Base-by-base conservation (phyloP, 305 asterid genomes). In the Fraxinus baroniana region DNA sequence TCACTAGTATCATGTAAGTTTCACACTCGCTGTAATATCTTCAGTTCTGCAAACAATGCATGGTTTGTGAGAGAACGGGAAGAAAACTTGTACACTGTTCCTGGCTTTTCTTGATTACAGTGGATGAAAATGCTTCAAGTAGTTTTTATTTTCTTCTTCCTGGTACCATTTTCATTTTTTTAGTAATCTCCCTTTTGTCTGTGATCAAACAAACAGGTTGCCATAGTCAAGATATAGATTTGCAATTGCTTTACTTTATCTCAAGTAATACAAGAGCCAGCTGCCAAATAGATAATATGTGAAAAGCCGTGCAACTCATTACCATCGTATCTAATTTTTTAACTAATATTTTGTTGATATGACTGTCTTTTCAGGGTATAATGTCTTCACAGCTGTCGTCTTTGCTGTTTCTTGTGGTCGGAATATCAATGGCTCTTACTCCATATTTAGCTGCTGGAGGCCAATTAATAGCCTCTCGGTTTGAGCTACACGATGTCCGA, bases 391-490 rank as follows among this genome's bases (percentile, higher is more conserved):
- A 91, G 85, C 87, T 94, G 89, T 97, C 99, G 12, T 97, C 99
- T 52, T 88, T 97, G 87, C 89, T 97, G 80, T 97, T 94, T 90
- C 99, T 97, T 36, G 98, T 97, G 84, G 99, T 97, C 80, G 99
- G 99, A 74, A 86, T 97, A 85, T 97, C 99, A 64, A 97, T 97
- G 99, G 99, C 99, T 55, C 86, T 97, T 78, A 97, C 99, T 74
- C 99, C 99, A 32, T 97, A 93, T 93, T 86, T 97, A 87, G 99
- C 99, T 80, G 99, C 99, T 85, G 99, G 98, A 86, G 99, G 99
- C 84, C 99, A 97, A 87, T 83, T 97, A 83, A 89, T 94, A 89
- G 99, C 99, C 83, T 94, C 99, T 84, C 94, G 96, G 60, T 97
- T 97, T 90, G 98, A 94, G 90, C 93, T 90, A 85, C 98, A 94